Evolutionary conservation across 768 basidiomycete species (phyloP).

Genomic region (Chalciporus piperatus): DNA sequence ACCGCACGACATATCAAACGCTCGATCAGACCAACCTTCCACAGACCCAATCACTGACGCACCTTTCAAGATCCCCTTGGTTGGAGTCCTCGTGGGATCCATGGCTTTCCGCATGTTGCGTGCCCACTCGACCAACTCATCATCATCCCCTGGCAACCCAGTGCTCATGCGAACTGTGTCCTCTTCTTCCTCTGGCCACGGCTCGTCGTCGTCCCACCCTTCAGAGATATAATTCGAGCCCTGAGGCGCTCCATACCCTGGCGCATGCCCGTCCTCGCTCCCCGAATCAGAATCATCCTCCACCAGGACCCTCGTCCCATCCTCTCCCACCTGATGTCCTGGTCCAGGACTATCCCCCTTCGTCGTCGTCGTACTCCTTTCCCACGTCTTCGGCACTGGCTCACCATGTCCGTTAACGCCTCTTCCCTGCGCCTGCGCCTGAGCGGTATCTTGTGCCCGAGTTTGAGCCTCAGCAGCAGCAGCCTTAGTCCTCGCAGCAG

Average conservation of each 20-base stretch:
- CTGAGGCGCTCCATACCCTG: slow-evolving; percentile 32
- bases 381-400: slow-evolving; percentile 67
- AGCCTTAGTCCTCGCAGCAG: slow-evolving; percentile 40
- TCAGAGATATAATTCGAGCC: slow-evolving; percentile 49
- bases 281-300: slow-evolving; percentile 71
- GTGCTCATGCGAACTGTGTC: slow-evolving; percentile 61
- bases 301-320: slow-evolving; percentile 60
- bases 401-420: slow-evolving; percentile 26
- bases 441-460: too few species aligned
- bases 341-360: slow-evolving; percentile 44
- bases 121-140: slow-evolving; percentile 76
- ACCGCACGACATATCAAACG: not conserved
- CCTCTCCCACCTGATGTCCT: slow-evolving; percentile 52
- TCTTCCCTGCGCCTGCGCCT: slow-evolving; percentile 25
- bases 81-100: slow-evolving; percentile 62
- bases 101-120: slow-evolving; percentile 67
- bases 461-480: slow-evolving; percentile 31
- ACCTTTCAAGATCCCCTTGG: slow-evolving; percentile 87
- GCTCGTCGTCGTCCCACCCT: slow-evolving; percentile 78
- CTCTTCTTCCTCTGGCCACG: slow-evolving; percentile 69
- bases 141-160: slow-evolving; percentile 39
- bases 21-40: slow-evolving; percentile 8
- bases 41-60: slow-evolving; percentile 1
- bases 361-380: slow-evolving; percentile 72
- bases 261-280: slow-evolving; percentile 48